These are phyloP conservation scores for Macrocybe gigantea DNA, from an alignment of 768 basidiomycete genomes.

Conservation along the genomic window DNA sequence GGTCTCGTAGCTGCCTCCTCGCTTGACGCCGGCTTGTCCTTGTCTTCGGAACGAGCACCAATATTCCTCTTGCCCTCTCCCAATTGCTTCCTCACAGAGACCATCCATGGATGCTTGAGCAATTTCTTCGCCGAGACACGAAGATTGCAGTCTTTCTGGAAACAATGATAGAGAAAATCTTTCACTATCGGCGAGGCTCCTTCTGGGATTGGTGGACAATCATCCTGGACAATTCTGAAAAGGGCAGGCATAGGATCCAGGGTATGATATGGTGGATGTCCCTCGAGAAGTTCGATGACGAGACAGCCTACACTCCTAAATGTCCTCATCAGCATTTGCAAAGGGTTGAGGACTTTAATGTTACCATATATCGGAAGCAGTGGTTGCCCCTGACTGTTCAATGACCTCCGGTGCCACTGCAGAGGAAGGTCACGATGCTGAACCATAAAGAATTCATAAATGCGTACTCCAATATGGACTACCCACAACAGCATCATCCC, in stretches of 20 bases:
- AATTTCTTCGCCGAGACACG: slow-evolving; percentile 93
- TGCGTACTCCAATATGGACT: slow-evolving; percentile 96
- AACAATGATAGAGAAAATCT: slow-evolving; percentile 95
- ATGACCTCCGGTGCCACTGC: slow-evolving; percentile 98
- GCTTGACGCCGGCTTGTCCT: slow-evolving; percentile 25
- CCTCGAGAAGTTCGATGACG: slow-evolving; percentile 90
- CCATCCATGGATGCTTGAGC: slow-evolving; percentile 94
- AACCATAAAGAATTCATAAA: neutral
- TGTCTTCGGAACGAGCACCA: slow-evolving; percentile 27
- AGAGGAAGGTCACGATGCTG: slow-evolving; percentile 1
- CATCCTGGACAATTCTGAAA: slow-evolving; percentile 97
- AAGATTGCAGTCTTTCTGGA: slow-evolving; percentile 95
- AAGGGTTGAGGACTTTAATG: neutral
- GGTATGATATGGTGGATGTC: slow-evolving; percentile 93
- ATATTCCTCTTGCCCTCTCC: slow-evolving; percentile 27
- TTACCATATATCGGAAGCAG: slow-evolving; percentile 91
- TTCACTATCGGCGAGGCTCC: slow-evolving; percentile 93
- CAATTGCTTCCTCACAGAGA: slow-evolving; percentile 74
- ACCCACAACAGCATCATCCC: slow-evolving; percentile 91
- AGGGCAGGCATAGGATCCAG: slow-evolving; percentile 98
- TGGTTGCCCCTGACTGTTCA: slow-evolving; percentile 95
- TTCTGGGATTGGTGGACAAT: slow-evolving; percentile 94
- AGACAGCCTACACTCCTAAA: slow-evolving; percentile 89
- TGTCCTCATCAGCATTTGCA: slow-evolving; percentile 1
- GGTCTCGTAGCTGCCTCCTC: slow-evolving; percentile 38